Base-by-base conservation (phyloP, 1,139 yeast genomes). In the Pneumocystis canis region DNA sequence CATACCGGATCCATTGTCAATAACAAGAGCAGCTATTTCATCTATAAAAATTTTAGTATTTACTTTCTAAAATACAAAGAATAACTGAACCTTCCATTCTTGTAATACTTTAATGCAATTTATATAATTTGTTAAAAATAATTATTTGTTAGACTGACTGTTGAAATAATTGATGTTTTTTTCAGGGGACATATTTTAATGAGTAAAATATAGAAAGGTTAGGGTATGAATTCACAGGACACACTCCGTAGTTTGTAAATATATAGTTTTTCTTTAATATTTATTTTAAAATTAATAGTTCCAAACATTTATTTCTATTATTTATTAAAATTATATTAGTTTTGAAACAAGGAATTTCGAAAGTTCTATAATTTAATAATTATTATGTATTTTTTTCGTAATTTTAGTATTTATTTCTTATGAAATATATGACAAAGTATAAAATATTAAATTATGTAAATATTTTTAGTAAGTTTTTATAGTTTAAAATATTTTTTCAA, bases 1-100 rank as follows among this genome's bases (percentile, higher is more conserved):
- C 97, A 92, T 92, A 85, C 98, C 98, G 77, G 98, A 92, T 83
- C 98, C 98, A 82, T 92, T 92, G 79, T 92, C 98, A 80, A 92
- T 92, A 82, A 92, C 98, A 81, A 87, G 86, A 18, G 63, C 63
- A 28, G 61, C 57, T 41, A 56, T 40, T 62, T 31, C 54, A 25
- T 40, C 58, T 35, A 33, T 47, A 40, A 32, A 33, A 56, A 30
- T 33, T 31, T 32, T 16, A 47, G 20, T 47, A 47, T 25, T 25
- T 6, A 7, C 14, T 14, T 47, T 47, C 25, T 9, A 25, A 47
- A 47, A 47, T 25, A 25, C 7, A 47, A 25, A 28, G 5, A 6
- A 14, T 7, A 5, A 3, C 1, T 25, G 2, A 25, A 47, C 54
- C 54, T 28, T 47, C 54, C 54, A 47, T 47, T 25, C 25, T 47